These are phyloP conservation scores for Saturnispora diversa DNA, from an alignment of 805 yeast species.

Conservation along the genomic window DNA sequence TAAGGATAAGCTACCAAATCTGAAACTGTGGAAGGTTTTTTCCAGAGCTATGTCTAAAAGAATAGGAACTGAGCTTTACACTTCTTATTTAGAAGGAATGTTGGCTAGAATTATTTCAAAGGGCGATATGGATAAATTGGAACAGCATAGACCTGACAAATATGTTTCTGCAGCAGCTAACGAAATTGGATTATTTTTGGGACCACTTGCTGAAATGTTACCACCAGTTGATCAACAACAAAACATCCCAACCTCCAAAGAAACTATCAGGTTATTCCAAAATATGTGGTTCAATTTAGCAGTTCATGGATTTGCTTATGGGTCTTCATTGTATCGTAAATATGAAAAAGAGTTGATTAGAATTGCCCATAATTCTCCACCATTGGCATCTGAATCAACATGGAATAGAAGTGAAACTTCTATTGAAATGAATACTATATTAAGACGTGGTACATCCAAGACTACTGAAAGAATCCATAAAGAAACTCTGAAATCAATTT, in stretches of 20 bases:
- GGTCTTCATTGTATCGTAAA: constrained; percentile 43
- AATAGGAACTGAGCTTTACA: constrained; percentile 40
- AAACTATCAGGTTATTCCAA: constrained; percentile 55
- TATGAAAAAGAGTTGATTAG: constrained; percentile 44
- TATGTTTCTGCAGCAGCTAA: constrained; percentile 65
- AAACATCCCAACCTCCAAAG: constrained; percentile 37
- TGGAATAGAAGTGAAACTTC: constrained; percentile 86
- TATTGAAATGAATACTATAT: constrained; percentile 81
- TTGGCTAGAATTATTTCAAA: constrained; percentile 59
- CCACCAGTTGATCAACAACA: constrained; percentile 50
- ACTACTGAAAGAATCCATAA: constrained; percentile 71
- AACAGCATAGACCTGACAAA: constrained; percentile 70
- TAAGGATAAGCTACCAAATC: constrained; percentile 27
- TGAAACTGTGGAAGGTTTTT: constrained; percentile 42
- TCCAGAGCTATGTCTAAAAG: constrained; percentile 29
- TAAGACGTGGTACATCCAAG: constrained; percentile 83
- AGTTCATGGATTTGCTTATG: constrained; percentile 74
- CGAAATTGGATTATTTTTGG: constrained; percentile 54
- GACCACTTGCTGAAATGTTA: constrained; percentile 67
- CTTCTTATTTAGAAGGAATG: constrained; percentile 54
- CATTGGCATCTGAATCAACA: constrained; percentile 73
- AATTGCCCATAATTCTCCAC: constrained; percentile 83
- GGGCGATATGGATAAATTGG: constrained; percentile 68
- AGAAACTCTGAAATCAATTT: constrained; percentile 42
- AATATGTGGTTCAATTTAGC: constrained; percentile 93